A percentile compares a stretch with the other conserved stretches of the same genome.
These are phyloP conservation scores for Porogramme epimiltina DNA, from an alignment of 1,284 basidiomycete species.

Conservation along the genomic window DNA sequence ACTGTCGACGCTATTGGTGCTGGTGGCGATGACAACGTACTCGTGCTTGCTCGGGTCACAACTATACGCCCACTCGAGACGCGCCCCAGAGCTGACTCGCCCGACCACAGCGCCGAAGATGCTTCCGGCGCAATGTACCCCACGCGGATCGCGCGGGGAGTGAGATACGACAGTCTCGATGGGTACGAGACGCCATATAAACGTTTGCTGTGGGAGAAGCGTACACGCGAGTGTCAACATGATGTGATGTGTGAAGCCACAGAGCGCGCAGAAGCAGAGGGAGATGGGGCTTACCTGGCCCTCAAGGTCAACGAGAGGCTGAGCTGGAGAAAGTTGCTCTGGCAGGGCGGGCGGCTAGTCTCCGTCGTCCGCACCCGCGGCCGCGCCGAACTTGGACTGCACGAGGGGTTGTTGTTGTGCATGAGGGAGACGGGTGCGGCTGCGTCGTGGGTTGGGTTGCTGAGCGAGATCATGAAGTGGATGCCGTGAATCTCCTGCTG, in stretches of 20 bases:
- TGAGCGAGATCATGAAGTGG: constrained; percentile 51
- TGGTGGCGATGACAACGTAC: constrained; percentile 35
- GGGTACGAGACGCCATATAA: constrained; percentile 30
- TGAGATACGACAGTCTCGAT: constrained; percentile 29
- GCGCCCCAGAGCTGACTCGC: constrained; percentile 11
- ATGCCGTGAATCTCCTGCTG: constrained; percentile 53
- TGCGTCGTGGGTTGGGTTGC: constrained; percentile 20
- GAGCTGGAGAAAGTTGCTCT: constrained; percentile 58
- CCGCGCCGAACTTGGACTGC: constrained; percentile 8
- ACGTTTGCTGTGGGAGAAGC: constrained; percentile 21
- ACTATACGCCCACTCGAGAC: constrained; percentile 36
- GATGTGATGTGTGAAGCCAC: neutral
- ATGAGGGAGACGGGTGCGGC: constrained; percentile 13
- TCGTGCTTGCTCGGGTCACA: constrained; percentile 37
- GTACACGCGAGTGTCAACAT: too few relatives aligned
- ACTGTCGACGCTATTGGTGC: constrained; percentile 32
- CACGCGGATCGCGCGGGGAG: constrained; percentile 26
- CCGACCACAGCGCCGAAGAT: constrained; percentile 4
- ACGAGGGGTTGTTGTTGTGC: constrained; percentile 12
- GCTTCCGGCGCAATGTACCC: constrained; percentile 15
- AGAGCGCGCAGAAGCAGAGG: too few relatives aligned
- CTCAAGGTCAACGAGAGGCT: constrained; percentile 57
- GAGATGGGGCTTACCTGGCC: constrained; percentile 44
- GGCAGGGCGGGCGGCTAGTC: constrained; percentile 56
- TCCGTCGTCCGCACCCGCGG: constrained; percentile 10